Evolutionary conservation across 805 yeast genomes (phyloP).

Genomic region (Kodamaea neixiangensis): DNA sequence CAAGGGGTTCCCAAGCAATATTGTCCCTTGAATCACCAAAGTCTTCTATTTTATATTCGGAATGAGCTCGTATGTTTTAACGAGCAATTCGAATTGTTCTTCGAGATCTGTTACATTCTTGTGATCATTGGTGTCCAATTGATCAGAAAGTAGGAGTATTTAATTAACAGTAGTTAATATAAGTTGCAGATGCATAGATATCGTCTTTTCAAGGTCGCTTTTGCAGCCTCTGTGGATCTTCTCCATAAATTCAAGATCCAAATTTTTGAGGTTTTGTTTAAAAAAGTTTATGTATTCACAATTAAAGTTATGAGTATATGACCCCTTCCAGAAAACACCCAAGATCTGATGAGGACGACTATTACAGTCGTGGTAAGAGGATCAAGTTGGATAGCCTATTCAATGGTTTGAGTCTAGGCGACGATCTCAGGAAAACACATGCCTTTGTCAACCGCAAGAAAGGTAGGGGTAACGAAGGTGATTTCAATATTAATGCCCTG

Average conservation of each 20-base stretch:
- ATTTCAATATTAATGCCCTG: slow-evolving; percentile 17
- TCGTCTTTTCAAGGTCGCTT: too few species aligned
- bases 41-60: background rate
- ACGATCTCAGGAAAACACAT: slow-evolving; percentile 4
- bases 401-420: slow-evolving; percentile 23
- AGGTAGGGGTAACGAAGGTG: background rate
- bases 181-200: too few species aligned
- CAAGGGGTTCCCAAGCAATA: background rate
- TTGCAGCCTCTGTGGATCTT: too few species aligned
- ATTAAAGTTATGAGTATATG: background rate
- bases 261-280: too few species aligned
- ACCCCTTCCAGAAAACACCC: slow-evolving; percentile 11
- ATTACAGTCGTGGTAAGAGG: slow-evolving; percentile 23
- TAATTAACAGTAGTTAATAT: background rate
- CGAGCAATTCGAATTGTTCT: background rate
- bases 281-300: background rate
- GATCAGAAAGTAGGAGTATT: background rate
- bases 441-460: background rate
- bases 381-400: slow-evolving; percentile 33
- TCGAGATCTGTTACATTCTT: background rate
- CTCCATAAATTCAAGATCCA: too few species aligned
- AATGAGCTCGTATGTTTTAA: background rate
- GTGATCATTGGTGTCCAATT: background rate
- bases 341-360: slow-evolving; percentile 7
- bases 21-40: background rate